These are phyloP conservation scores for Alternaria gaisen DNA, from an alignment of 2,329 filamentous ascomycete species.

Conservation along the genomic window DNA sequence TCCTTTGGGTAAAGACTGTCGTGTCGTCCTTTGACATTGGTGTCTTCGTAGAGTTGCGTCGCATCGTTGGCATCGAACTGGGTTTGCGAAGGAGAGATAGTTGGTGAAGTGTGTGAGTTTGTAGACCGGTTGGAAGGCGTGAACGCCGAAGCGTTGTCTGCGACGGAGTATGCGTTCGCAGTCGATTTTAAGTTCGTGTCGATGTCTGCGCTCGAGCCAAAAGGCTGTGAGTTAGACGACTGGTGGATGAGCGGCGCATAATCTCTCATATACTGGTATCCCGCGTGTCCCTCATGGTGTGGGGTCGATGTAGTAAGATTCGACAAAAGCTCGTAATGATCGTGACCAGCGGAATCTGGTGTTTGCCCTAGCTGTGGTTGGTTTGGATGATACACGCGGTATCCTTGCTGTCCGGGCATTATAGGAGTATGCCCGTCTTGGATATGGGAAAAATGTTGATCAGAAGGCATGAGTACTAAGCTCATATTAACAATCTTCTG, in stretches of 20 bases:
- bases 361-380: not conserved
- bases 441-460: not conserved
- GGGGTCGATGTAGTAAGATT: not conserved
- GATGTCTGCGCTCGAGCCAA: not conserved
- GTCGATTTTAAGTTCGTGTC: not conserved
- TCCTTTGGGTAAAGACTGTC: conserved; percentile 3
- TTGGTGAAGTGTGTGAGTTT: not conserved
- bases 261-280: not conserved
- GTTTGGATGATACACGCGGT: not conserved
- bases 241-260: not conserved
- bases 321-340: not conserved
- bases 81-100: conserved; percentile 7
- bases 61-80: conserved; percentile 5
- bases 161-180: not conserved
- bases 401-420: not conserved
- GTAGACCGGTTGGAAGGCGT: conserved; percentile 1
- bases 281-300: not conserved
- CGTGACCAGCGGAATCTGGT: not conserved
- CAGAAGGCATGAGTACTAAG: conserved; percentile 2
- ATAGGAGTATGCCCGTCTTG: not conserved
- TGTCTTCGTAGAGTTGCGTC: not conserved
- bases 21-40: not conserved
- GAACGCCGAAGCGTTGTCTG: not conserved
- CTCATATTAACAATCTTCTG: conserved; percentile 1
- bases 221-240: not conserved